Base-by-base conservation (phyloP, 2,329 filamentous ascomycete genomes). In the Rhinocladiella mackenziei region DNA sequence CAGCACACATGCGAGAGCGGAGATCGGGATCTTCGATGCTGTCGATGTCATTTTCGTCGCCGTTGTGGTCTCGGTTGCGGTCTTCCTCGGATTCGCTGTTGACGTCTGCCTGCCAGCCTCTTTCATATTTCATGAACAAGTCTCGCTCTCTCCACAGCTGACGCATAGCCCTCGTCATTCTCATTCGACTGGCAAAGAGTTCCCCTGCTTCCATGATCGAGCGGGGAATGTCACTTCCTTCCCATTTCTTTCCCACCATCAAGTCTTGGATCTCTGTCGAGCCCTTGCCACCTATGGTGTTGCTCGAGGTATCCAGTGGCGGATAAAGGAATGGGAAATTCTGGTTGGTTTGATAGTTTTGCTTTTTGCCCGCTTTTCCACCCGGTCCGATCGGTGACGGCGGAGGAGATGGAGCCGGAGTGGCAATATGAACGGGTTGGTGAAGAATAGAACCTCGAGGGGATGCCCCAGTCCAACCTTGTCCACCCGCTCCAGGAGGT, bases 331-430 rank as follows among this genome's bases (percentile, higher is more conserved):
- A 97, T 0, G 92, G 92, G 54, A 98, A 97, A 61, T 96, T 92
- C 58, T 98, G 92, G 60, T 98, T 98, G 0, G 92, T 98, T 64
- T 98, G 92, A 59, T 98, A 98, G 57, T 97, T 98, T 60, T 98
- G 92, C 62, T 98, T 98, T 73, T 98, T 98, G 1, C 85, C 89
- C 39, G 86, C 87, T 64, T 97, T 98, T 0, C 89, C 89, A 18
- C 89, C 79, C 2, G 79, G 77, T 1, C 78, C 89, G 23, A 84
- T 83, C 7, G 92, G 92, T 1, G 91, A 96, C 1, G 92, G 92
- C 0, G 92, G 92, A 17, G 92, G 92, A 0, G 92, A 98, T 1
- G 92, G 92, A 0, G 89, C 91, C 0, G 92, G 92, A 1, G 92
- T 98, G n/a, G 92, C 92, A 57, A 98, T 98, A 64, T 98, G 92